Base-by-base conservation (phyloP, 2,329 filamentous ascomycete species). In the Monosporascus sp. region DNA sequence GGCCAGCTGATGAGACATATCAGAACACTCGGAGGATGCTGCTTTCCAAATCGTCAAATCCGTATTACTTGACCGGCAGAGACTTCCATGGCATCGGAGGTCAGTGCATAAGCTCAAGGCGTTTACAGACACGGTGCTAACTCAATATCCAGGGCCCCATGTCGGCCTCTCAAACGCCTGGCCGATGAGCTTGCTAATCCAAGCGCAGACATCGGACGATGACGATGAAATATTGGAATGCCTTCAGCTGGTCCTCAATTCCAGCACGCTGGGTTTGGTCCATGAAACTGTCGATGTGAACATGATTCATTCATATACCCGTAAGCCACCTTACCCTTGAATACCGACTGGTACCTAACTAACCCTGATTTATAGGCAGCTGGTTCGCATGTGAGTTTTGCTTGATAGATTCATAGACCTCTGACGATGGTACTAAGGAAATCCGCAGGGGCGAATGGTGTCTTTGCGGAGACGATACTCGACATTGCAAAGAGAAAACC, bases 221-320 rank as follows among this genome's bases (percentile, higher is more conserved):
- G 92, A 96, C 56, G 76, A 79, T 0, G 94, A 99, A 73, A 97
- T 99, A 58, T 75, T 72, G 55, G 78, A 82, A 48, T 89, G 87
- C 57, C 71, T 99, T 25, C 75, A 83, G 7, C 70, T 87, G 35
- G 94, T 99, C 39, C 83, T 94, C 55, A 79, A 83, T 55, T 88
- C 88, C 1, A 88, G 88, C 56, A 79, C 77, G 50, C 77, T 95
- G 9, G 94, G 94, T 0, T 73, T 99, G 48, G 79, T 99, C 2
- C 93, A 99, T 65, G 94, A 99, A 74, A 96, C 89, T 63, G 84
- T 99, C 41, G 84, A 96, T 64, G 93, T 97, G 5, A 85, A 93
- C 56, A 66, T 72, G 41, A 62, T 74, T 2, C 56, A 59, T n/a
- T 73, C 76, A 22, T 97, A 94, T 70, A 97, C 93, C 2, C 79